phyloP scores from a whole-genome alignment of 2,329 filamentous ascomycete species.

The Metarhizium guizhouense region DNA sequence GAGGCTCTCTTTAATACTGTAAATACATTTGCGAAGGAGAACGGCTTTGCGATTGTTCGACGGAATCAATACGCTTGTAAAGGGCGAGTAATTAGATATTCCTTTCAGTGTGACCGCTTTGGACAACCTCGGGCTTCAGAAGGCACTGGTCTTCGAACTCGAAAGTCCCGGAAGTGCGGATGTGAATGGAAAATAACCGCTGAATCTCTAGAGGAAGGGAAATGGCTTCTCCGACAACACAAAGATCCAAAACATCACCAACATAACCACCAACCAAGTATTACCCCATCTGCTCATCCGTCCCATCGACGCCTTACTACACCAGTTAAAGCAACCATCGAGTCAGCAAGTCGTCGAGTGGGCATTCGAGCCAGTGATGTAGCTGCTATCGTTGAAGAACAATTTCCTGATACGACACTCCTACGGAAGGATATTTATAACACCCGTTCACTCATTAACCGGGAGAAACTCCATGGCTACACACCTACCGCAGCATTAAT shows the following conservation, averaged over 20 bases:
- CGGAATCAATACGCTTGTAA: conserved; percentile 2
- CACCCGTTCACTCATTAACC: conserved; percentile 6
- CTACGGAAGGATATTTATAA: conserved; percentile 11
- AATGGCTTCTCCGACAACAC: not conserved
- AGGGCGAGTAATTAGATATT: conserved; percentile 4
- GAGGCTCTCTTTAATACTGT: not conserved
- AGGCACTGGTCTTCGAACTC: conserved; percentile 3
- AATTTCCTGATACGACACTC: conserved; percentile 5
- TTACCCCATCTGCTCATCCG: conserved; percentile 6
- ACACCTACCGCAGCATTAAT: conserved; percentile 10
- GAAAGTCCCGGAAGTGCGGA: conserved; percentile 9
- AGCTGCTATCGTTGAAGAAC: conserved; percentile 7
- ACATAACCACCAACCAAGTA: not conserved
- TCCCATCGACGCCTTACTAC: conserved; percentile 7
- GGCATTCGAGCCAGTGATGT: conserved; percentile 9
- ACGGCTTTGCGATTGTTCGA: conserved; percentile 4
- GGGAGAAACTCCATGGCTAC: conserved; percentile 9
- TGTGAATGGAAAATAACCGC: conserved; percentile 9
- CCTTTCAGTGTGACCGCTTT: conserved; percentile 8
- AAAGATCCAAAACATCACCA: not conserved
- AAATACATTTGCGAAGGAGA: conserved; percentile 6
- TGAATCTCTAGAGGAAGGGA: conserved; percentile 3
- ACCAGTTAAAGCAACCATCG: conserved; percentile 5
- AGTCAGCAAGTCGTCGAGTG: conserved; percentile 8
- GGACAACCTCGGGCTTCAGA: conserved; percentile 1